These are phyloP conservation scores for Chaetomiaceae sp. DNA, from an alignment of 2,329 filamentous ascomycete species.

Conservation along the genomic window DNA sequence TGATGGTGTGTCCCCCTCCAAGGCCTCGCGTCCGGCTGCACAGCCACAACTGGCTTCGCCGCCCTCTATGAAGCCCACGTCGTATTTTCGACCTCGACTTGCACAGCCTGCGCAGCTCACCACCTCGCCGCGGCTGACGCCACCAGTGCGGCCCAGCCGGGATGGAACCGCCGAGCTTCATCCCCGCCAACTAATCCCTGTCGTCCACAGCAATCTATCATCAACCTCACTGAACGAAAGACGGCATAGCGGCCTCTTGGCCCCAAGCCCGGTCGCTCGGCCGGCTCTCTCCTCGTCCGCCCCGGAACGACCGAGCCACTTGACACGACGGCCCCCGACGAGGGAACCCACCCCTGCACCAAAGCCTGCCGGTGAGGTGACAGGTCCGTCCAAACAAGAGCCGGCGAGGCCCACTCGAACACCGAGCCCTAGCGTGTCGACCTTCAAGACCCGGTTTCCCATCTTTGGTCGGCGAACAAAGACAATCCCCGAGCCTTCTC, in stretches of 20 bases:
- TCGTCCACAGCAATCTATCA: conserved; percentile 60
- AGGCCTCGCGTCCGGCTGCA: conserved; percentile 31
- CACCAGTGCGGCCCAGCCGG: conserved; percentile 61
- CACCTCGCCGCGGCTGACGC: conserved; percentile 34
- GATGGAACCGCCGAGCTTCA: conserved; percentile 62
- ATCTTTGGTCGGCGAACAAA: conserved; percentile 74
- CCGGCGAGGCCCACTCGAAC: conserved; percentile 35
- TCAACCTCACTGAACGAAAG: conserved; percentile 45
- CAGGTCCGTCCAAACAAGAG: conserved; percentile 27
- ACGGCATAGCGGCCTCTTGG: conserved; percentile 37
- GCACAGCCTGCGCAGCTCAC: conserved; percentile 24
- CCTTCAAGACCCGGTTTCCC: conserved; percentile 63
- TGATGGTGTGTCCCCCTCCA: conserved; percentile 37
- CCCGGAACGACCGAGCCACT: conserved; percentile 29
- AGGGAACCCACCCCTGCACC: conserved; percentile 36
- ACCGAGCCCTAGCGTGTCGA: conserved; percentile 53
- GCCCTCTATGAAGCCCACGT: conserved; percentile 22
- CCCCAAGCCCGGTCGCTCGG: conserved; percentile 33
- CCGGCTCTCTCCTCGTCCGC: conserved; percentile 33
- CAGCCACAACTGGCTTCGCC: conserved; percentile 25
- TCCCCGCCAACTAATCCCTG: conserved; percentile 44
- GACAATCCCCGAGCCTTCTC: conserved; percentile 46
- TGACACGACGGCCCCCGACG: conserved; percentile 29
- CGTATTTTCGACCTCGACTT: conserved; percentile 26
- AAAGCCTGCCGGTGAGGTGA: conserved; percentile 12